Conservation (phyloP, 441 rosid species). For the Geranium incanum region DNA sequence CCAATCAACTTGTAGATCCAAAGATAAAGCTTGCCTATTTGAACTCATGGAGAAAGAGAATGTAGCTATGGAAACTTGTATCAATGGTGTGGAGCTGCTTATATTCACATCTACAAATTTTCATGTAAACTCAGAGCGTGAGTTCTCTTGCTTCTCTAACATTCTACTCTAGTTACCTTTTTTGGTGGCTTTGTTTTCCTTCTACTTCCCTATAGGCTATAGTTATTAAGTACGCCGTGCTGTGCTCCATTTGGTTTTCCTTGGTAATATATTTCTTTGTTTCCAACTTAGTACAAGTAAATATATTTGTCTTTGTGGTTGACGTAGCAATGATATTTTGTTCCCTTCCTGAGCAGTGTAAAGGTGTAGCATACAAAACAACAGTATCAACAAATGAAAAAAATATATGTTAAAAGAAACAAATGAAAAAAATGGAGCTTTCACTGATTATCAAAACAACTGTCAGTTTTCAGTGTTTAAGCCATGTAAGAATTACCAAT, state of each 20-base stretch:
- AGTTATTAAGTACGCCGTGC: not conserved
- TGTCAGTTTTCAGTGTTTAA: too few species aligned
- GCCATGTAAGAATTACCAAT: too few species aligned
- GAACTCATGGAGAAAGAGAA: conserved; percentile 33
- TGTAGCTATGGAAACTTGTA: conserved; percentile 33
- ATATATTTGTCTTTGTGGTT: not conserved
- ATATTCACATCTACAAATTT: conserved; percentile 52
- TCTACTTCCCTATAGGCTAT: not conserved
- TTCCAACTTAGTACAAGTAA: not conserved
- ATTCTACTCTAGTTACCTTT: not conserved
- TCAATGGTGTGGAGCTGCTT: conserved; percentile 48
- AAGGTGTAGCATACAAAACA: not conserved
- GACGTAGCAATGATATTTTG: not conserved
- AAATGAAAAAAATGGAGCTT: too few species aligned
- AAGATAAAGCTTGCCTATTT: conserved; percentile 26
- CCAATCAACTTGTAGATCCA: conserved; percentile 31
- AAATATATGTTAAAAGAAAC: too few species aligned
- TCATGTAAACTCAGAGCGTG: conserved; percentile 40
- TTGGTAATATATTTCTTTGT: not conserved
- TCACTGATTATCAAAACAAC: too few species aligned
- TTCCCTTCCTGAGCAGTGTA: not conserved
- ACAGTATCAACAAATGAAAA: not conserved
- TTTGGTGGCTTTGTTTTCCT: not conserved
- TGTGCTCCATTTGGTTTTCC: conserved; percentile 1
- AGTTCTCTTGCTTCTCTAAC: conserved; percentile 20